Evolutionary conservation across 768 basidiomycete genomes (phyloP), one percentile per base, ranked within the genome.

Genomic region (Lentinula detonsa): DNA sequence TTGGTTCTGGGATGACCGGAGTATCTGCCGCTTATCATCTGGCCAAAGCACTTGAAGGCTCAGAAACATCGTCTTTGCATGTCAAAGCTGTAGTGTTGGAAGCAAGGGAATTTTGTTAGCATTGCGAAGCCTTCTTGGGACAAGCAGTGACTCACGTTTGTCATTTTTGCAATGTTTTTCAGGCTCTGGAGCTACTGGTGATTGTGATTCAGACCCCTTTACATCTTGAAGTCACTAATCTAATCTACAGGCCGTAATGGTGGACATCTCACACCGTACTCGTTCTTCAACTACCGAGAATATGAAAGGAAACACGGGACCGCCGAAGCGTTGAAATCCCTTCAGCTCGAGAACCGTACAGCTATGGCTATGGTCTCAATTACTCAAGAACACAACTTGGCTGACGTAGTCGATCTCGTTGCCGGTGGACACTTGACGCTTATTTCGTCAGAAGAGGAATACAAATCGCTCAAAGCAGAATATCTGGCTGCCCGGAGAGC

Each of bases 51-150:
- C 54, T 70, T 49, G 65, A 62, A 43, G 21, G n/a, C 39, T 23
- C 11, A 18, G 10, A 68, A 62, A 43, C 16, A 28, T 35, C 61
- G 21, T 54, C 51, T 31, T 50, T 64, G 45, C 66, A 76, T n/a
- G 62, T 83, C 40, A 84, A 74, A 40, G 78, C 86, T 1, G 84
- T 86, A 15, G 75, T 95, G 10, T 71, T 97, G 13, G 94, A 96
- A 68, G 95, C 93, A 3, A 76, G 95, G 64, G 88, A 92, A 67
- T 88, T 95, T 71, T 90, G 93, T 93, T 23, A 74, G 90, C 77
- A 15, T 53, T 50, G 45, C 61, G 8, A 62, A 58, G 56, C 64
- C 33, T 61, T 16, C 9, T 43, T 16, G 23, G 15, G 53, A 21
- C 18, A 37, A n/a, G n/a, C 18, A 11, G 33, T 15, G 21, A n/a